Percentiles rank a stretch among this genome's conserved stretches.
phyloP scores from a whole-genome alignment of 208 protist species.

The Wallacemonas sp. region DNA sequence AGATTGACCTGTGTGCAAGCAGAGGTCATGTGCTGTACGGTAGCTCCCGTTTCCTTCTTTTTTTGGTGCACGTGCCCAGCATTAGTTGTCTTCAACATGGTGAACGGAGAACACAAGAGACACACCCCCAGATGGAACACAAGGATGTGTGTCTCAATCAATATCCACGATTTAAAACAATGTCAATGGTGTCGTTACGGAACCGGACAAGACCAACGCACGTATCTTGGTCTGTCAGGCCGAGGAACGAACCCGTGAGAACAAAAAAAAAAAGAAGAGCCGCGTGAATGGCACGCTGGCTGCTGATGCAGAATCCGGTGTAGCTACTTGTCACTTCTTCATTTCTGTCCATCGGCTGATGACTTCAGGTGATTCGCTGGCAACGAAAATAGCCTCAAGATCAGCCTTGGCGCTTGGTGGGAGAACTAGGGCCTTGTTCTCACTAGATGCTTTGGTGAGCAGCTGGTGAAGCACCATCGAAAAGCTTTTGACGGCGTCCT shows the following conservation, averaged over 20 bases:
- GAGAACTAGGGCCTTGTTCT: slow-evolving; percentile 73
- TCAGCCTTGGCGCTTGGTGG: slow-evolving; percentile 37
- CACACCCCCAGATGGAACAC: too few species aligned
- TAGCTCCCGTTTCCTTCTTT: too few species aligned
- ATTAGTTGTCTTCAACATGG: too few species aligned
- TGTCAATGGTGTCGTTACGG: background rate
- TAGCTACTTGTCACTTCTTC: slow-evolving; percentile 25
- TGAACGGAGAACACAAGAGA: too few species aligned
- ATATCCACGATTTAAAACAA: slow-evolving; percentile 11
- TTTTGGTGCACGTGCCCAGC: too few species aligned
- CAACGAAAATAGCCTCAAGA: slow-evolving; percentile 48
- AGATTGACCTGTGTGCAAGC: too few species aligned
- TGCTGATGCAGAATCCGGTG: background rate
- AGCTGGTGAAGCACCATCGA: slow-evolving; percentile 56
- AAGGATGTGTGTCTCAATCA: too few species aligned
- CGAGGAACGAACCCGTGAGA: too few species aligned
- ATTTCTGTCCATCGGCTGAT: slow-evolving; percentile 59
- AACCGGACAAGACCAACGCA: too few species aligned
- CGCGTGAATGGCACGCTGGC: background rate
- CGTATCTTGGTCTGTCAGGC: too few species aligned
- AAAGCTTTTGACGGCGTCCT: slow-evolving; percentile 47
- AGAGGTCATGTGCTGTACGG: too few species aligned
- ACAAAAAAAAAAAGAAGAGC: slow-evolving; percentile 13
- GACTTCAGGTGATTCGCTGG: slow-evolving; percentile 41
- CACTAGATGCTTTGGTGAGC: slow-evolving; percentile 49